phyloP scores from a whole-genome alignment of 345 rosid species.

The Kernera saxatilis region DNA sequence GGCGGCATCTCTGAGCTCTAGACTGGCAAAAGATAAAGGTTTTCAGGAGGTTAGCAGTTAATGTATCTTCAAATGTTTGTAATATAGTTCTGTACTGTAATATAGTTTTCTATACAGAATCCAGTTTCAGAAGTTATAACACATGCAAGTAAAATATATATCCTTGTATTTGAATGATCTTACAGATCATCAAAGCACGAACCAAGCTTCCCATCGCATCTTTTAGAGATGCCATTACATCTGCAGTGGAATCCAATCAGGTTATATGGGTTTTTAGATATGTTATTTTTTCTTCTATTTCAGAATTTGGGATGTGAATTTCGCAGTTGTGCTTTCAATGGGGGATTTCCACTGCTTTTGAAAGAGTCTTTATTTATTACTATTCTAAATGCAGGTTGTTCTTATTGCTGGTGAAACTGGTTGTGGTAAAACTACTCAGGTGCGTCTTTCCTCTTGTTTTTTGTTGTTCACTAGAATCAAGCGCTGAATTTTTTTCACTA shows the following conservation, averaged over 20 bases:
- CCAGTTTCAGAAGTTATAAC: neutral
- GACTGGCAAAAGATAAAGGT: conserved; percentile 36
- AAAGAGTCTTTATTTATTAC: neutral
- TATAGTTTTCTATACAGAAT: neutral
- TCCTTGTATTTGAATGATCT: conserved; percentile 23
- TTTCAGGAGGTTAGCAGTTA: conserved; percentile 56
- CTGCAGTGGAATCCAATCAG: conserved; percentile 74
- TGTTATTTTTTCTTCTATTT: conserved; percentile 17
- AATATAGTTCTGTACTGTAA: neutral
- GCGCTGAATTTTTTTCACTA: neutral
- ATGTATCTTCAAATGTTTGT: neutral
- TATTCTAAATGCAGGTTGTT: conserved; percentile 46
- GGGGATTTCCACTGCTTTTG: neutral
- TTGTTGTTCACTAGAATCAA: neutral
- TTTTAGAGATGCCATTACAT: conserved; percentile 59
- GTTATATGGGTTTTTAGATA: conserved; percentile 32
- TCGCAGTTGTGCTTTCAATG: neutral
- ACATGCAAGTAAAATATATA: conserved; percentile 4
- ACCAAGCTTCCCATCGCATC: conserved; percentile 84
- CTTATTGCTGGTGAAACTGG: conserved; percentile 88
- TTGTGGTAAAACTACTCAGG: conserved; percentile 93
- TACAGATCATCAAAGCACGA: conserved; percentile 59
- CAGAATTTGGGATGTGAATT: neutral
- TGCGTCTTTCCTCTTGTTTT: conserved; percentile 27
- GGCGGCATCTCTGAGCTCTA: conserved; percentile 46